These are phyloP conservation scores for Malus orientalis DNA, from an alignment of 306 rosid species.

Conservation along the genomic window DNA sequence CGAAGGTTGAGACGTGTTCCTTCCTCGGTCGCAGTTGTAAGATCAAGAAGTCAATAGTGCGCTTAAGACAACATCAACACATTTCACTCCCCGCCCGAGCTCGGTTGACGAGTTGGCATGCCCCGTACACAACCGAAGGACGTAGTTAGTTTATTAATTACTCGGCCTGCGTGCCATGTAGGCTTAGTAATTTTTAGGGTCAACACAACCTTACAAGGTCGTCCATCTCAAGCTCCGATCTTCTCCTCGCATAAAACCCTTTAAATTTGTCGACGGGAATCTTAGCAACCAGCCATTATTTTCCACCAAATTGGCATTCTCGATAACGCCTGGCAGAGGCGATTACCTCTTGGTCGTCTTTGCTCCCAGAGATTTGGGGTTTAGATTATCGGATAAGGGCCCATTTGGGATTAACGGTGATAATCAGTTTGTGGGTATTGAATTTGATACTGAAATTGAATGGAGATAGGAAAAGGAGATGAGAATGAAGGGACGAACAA, in stretches of 20 bases:
- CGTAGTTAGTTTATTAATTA: no score
- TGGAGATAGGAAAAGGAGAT: constrained; percentile 1
- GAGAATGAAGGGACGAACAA: no score
- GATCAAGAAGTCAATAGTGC: no score
- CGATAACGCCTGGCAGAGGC: constrained; percentile 35
- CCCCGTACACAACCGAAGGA: no score
- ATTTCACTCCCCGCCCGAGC: no score
- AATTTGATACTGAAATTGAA: constrained; percentile 38
- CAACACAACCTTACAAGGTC: constrained; percentile 24
- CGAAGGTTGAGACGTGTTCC: no score
- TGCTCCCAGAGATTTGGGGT: constrained; percentile 16
- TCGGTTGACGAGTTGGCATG: no score
- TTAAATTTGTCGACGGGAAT: constrained; percentile 11
- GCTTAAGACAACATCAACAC: no score
- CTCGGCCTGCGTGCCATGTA: no score
- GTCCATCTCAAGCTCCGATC: constrained; percentile 34
- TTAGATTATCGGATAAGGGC: constrained; percentile 16
- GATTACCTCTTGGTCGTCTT: constrained; percentile 31
- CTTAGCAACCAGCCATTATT: constrained; percentile 21
- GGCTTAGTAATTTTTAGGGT: no score
- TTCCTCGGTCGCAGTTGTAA: no score
- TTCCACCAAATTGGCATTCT: constrained; percentile 39
- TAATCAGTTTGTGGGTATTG: constrained; percentile 23
- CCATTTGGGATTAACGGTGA: constrained; percentile 23
- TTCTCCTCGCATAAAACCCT: constrained; percentile 27